Percentiles rank a stretch among this genome's conserved stretches.
These are phyloP conservation scores for Apium graveolens DNA, from an alignment of 129 eudicot genomes.

Conservation along the genomic window DNA sequence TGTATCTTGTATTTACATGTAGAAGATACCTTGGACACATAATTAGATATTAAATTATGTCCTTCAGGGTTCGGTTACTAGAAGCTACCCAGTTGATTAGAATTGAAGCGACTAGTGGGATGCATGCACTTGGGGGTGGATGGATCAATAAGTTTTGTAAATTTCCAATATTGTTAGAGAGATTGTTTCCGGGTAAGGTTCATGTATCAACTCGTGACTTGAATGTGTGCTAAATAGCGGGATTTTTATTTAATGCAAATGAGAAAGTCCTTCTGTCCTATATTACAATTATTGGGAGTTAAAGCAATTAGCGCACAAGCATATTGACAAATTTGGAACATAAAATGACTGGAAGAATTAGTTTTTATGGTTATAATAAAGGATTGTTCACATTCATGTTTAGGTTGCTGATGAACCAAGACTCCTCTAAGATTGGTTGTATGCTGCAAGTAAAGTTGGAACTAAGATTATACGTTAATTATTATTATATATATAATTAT, in stretches of 20 bases:
- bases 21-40: background rate
- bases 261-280: background rate
- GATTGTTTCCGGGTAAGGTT: background rate
- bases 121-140: background rate
- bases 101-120: background rate
- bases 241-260: background rate
- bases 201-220: background rate
- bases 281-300: no score
- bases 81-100: background rate
- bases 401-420: no score
- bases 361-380: no score
- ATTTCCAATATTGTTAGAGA: background rate
- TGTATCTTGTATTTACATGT: background rate
- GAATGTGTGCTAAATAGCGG: background rate
- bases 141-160: conserved; percentile 2
- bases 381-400: no score
- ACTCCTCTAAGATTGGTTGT: no score
- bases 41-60: background rate
- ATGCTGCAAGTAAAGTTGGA: no score
- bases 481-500: no score
- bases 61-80: conserved; percentile 75
- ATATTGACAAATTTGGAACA: no score
- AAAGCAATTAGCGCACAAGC: no score
- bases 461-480: no score
- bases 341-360: no score